These are phyloP conservation scores for Euphorbia tirucalli DNA, from an alignment of 345 rosid species.

Conservation along the genomic window DNA sequence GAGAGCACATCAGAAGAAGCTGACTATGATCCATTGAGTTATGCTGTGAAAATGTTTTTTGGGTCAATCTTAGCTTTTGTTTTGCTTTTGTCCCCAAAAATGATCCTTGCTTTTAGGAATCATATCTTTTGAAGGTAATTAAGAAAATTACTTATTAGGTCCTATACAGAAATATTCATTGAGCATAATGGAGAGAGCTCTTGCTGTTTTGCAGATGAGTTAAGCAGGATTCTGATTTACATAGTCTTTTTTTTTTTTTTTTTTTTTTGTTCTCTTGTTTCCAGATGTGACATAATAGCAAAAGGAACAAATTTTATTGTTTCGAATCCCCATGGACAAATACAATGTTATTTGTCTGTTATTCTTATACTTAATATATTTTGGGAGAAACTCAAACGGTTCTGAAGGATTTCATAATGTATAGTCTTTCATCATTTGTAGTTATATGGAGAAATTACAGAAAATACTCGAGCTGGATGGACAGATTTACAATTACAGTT, in stretches of 20 bases:
- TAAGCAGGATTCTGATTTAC: not conserved
- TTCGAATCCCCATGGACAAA: too few species aligned
- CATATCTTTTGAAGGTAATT: constrained; percentile 31
- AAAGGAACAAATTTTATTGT: not conserved
- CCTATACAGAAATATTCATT: not conserved
- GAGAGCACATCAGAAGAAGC: constrained; percentile 37
- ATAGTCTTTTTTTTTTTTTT: not conserved
- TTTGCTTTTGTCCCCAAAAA: constrained; percentile 59
- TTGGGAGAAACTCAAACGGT: too few species aligned
- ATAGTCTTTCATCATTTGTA: too few species aligned
- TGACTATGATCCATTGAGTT: constrained; percentile 45
- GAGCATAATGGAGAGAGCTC: not conserved
- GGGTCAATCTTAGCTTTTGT: constrained; percentile 74
- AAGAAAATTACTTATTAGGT: not conserved
- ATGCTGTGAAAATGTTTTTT: constrained; percentile 58
- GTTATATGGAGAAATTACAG: too few species aligned
- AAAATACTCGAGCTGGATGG: too few species aligned
- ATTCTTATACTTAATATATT: not conserved
- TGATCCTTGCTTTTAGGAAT: constrained; percentile 59
- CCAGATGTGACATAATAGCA: not conserved
- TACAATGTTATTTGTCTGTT: not conserved
- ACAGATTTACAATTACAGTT: too few species aligned
- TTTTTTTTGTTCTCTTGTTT: not conserved
- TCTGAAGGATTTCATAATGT: too few species aligned
- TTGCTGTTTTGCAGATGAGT: not conserved